These are phyloP conservation scores for Artomyces pyxidatus DNA, from an alignment of 768 basidiomycete species.

Conservation along the genomic window DNA sequence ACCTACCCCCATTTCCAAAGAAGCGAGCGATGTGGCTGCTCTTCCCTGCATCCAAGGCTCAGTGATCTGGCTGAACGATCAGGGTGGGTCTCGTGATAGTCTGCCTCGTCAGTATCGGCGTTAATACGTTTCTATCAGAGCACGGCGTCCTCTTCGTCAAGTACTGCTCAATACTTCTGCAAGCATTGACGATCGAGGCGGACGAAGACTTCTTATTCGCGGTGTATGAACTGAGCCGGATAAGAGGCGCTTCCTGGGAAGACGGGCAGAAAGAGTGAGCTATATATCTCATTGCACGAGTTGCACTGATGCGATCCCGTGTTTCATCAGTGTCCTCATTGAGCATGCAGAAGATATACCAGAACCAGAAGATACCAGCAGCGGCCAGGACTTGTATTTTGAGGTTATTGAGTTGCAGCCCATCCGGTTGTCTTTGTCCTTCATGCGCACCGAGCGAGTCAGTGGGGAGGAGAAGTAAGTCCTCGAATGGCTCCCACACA, in stretches of 20 bases:
- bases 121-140: constrained; percentile 37
- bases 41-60: constrained; percentile 87
- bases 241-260: constrained; percentile 89
- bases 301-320: background rate
- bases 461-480: constrained; percentile 89
- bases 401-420: constrained; percentile 94
- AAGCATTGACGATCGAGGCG: constrained; percentile 91
- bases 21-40: constrained; percentile 66
- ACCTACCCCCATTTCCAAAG: constrained; percentile 79
- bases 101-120: background rate
- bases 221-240: constrained; percentile 83
- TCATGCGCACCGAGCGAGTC: constrained; percentile 93
- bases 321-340: constrained; percentile 63
- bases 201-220: constrained; percentile 96
- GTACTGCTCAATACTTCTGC: constrained; percentile 89
- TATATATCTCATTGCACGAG: background rate
- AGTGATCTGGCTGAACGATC: constrained; percentile 85
- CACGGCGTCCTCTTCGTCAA: constrained; percentile 98
- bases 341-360: constrained; percentile 57
- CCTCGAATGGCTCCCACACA: background rate
- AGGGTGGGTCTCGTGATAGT: constrained; percentile 44
- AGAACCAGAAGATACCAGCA: constrained; percentile 58
- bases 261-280: constrained; percentile 67
- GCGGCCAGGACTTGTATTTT: constrained; percentile 84
- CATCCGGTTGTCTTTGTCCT: constrained; percentile 85